Evolutionary conservation across 495 filamentous ascomycete genomes (phyloP).

Genomic region (Penicillium ochrochloron): DNA sequence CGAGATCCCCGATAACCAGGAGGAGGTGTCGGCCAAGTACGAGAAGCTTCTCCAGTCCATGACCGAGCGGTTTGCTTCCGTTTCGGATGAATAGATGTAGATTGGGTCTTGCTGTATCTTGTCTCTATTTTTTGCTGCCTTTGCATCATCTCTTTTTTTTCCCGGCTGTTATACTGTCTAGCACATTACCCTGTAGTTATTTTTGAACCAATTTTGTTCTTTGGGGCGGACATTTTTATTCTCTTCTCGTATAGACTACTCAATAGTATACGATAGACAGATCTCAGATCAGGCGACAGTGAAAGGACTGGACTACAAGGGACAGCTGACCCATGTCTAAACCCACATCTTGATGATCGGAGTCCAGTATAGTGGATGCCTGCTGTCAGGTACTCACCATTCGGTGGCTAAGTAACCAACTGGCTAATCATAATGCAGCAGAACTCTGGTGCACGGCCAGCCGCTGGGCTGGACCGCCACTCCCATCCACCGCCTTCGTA

Average conservation of each 20-base stretch:
- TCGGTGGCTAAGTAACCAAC: not conserved
- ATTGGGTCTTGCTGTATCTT: constrained; percentile 5
- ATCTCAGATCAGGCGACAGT: not conserved
- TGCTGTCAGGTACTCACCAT: constrained; percentile 1
- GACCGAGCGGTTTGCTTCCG: constrained; percentile 94
- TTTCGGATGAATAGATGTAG: constrained; percentile 80
- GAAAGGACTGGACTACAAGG: not conserved
- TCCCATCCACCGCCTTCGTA: constrained; percentile 38
- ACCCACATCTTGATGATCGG: not conserved
- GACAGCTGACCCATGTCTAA: not conserved
- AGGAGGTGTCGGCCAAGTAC: constrained; percentile 82
- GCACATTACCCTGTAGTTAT: constrained; percentile 54
- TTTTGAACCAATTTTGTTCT: constrained; percentile 22
- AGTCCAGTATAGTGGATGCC: constrained; percentile 1
- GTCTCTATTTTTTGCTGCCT: constrained; percentile 20
- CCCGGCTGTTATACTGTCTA: constrained; percentile 29
- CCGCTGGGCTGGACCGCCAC: constrained; percentile 26
- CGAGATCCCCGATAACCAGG: constrained; percentile 81
- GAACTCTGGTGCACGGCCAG: constrained; percentile 3
- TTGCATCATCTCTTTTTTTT: constrained; percentile 21
- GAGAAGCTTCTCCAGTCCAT: constrained; percentile 88
- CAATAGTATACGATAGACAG: not conserved
- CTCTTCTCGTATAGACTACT: not conserved
- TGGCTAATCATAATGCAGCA: not conserved
- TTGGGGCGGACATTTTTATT: constrained; percentile 7